phyloP scores from a whole-genome alignment of 2,329 filamentous ascomycete genomes.

The Chaetomiaceae sp. region DNA sequence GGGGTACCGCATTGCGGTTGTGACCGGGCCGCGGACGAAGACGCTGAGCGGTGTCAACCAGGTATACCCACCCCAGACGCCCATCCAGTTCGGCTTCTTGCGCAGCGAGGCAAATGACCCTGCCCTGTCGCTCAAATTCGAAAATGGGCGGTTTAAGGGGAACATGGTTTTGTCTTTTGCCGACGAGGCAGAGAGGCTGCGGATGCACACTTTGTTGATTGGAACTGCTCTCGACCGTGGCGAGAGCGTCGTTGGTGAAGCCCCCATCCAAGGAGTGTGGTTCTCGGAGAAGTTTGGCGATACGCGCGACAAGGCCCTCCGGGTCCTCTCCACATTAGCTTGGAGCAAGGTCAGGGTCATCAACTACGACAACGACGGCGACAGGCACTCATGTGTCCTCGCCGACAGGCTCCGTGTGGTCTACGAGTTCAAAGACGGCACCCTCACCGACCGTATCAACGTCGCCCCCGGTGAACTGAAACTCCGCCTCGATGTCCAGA shows the following conservation, averaged over 20 bases:
- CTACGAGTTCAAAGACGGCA: constrained; percentile 69
- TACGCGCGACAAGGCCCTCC: constrained; percentile 40
- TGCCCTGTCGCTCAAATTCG: constrained; percentile 65
- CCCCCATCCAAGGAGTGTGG: constrained; percentile 59
- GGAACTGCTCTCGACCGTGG: constrained; percentile 63
- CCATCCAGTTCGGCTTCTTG: constrained; percentile 73
- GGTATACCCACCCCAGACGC: constrained; percentile 57
- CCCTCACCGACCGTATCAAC: constrained; percentile 78
- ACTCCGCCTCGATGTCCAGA: constrained; percentile 58
- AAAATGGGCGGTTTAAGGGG: constrained; percentile 60
- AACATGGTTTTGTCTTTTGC: constrained; percentile 74
- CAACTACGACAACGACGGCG: constrained; percentile 62
- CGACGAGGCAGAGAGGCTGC: constrained; percentile 64
- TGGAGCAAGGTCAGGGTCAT: constrained; percentile 69
- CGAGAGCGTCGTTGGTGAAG: constrained; percentile 67
- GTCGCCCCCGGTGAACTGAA: constrained; percentile 70
- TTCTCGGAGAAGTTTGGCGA: constrained; percentile 52
- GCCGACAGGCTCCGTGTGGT: constrained; percentile 73
- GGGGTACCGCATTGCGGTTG: constrained; percentile 72
- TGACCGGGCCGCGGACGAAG: constrained; percentile 72
- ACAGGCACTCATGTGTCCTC: constrained; percentile 61
- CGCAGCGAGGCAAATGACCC: constrained; percentile 66
- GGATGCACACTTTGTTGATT: constrained; percentile 67
- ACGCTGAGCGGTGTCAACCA: constrained; percentile 74
- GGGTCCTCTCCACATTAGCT: constrained; percentile 46